phyloP scores from a whole-genome alignment of 306 rosid species.

The Cucumis melo region DNA sequence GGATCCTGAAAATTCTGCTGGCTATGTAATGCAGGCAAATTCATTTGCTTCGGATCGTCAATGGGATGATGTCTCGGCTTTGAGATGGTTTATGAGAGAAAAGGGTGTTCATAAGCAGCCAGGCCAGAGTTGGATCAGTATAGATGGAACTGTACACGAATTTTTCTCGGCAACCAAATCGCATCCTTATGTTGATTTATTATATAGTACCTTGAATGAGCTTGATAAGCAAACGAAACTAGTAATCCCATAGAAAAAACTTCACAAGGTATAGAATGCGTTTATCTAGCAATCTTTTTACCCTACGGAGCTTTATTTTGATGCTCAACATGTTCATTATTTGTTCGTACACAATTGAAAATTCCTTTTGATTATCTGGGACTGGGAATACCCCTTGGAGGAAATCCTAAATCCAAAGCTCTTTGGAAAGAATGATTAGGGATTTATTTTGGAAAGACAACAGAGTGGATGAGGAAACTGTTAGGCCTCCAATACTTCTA shows the following conservation, averaged over 20 bases:
- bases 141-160: constrained; percentile 46
- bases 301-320: not conserved
- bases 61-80: constrained; percentile 32
- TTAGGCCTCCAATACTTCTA: too few species aligned
- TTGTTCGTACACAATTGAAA: too few species aligned
- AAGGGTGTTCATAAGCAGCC: constrained; percentile 44
- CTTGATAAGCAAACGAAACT: constrained; percentile 37
- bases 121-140: constrained; percentile 49
- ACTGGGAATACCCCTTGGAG: too few species aligned
- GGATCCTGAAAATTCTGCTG: constrained; percentile 35
- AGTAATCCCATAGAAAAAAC: constrained; percentile 2
- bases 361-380: too few species aligned
- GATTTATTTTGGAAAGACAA: too few species aligned
- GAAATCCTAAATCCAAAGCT: too few species aligned
- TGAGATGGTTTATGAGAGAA: constrained; percentile 44
- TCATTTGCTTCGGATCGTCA: constrained; percentile 34
- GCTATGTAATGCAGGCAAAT: constrained; percentile 54
- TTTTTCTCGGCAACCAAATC: constrained; percentile 30
- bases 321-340: not conserved
- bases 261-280: not conserved
- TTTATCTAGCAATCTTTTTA: not conserved
- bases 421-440: too few species aligned
- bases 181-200: constrained; percentile 28
- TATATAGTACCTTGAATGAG: constrained; percentile 22
- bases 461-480: too few species aligned